Percentiles rank a stretch among this genome's conserved stretches.
Conservation (phyloP, 1,284 basidiomycete genomes). For the Ustilago nuda region DNA sequence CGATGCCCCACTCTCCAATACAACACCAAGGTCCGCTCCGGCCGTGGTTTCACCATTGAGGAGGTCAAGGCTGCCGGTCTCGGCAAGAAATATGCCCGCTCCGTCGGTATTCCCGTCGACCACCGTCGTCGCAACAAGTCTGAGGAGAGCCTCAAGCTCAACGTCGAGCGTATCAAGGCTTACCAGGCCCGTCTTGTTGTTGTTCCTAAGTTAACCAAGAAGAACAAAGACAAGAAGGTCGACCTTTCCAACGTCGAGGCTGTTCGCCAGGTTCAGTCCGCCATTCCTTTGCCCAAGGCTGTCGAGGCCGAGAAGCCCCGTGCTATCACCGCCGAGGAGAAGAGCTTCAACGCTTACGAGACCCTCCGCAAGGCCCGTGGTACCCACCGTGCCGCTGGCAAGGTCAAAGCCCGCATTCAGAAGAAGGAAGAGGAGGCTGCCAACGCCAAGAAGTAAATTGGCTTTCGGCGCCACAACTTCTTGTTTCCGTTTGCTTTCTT, state of each 20-base stretch:
- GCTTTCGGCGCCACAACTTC: not conserved
- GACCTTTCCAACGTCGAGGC: conserved; percentile 86
- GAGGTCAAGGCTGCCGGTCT: conserved; percentile 98
- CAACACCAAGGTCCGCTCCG: conserved; percentile 97
- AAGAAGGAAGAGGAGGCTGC: conserved; percentile 90
- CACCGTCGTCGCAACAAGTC: conserved; percentile 96
- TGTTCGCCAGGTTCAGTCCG: conserved; percentile 74
- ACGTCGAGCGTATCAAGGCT: conserved; percentile 92
- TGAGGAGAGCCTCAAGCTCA: conserved; percentile 95
- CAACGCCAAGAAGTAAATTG: conserved; percentile 87
- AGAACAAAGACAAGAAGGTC: conserved; percentile 85
- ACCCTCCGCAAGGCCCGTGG: conserved; percentile 89
- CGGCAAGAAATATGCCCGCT: conserved; percentile 90
- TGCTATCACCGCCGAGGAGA: conserved; percentile 92
- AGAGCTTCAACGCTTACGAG: conserved; percentile 82
- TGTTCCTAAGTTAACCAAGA: conserved; percentile 82
- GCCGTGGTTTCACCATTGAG: conserved; percentile 93
- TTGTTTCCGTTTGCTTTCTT: not conserved
- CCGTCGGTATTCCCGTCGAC: conserved; percentile 95
- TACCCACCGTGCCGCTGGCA: conserved; percentile 85
- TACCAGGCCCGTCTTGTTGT: conserved; percentile 85
- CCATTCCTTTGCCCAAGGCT: conserved; percentile 75
- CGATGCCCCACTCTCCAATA: conserved; percentile 96
- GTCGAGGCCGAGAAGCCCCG: conserved; percentile 83
- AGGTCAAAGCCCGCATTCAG: conserved; percentile 77